Evolutionary conservation across 2,329 filamentous ascomycete species (phyloP).

Genomic region (Epichloe sp.): DNA sequence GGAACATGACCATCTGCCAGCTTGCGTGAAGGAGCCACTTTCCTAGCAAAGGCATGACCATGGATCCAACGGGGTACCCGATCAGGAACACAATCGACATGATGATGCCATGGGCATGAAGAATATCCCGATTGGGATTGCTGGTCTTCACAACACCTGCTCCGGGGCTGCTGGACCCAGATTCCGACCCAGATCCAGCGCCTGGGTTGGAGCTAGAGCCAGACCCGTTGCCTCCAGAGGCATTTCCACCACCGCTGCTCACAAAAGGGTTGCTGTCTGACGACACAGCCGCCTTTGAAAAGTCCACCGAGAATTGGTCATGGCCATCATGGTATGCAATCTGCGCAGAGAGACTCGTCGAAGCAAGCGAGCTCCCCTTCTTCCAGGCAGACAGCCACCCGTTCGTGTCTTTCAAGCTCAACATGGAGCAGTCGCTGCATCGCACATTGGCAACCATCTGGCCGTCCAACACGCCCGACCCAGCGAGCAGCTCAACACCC

Average conservation of each 20-base stretch:
- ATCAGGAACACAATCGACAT: conserved; percentile 47
- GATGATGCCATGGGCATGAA: conserved; percentile 42
- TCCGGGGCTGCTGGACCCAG: background rate
- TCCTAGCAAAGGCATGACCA: conserved; percentile 45
- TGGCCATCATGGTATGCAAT: conserved; percentile 35
- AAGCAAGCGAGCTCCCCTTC: conserved; percentile 30
- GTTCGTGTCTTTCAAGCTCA: conserved; percentile 28
- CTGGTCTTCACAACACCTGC: conserved; percentile 1
- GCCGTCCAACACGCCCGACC: conserved; percentile 39
- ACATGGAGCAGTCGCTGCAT: conserved; percentile 37
- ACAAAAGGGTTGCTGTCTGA: conserved; percentile 44
- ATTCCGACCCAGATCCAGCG: background rate
- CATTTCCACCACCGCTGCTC: conserved; percentile 1
- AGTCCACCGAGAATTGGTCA: conserved; percentile 32
- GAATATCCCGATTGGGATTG: conserved; percentile 14
- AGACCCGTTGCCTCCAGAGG: conserved; percentile 6
- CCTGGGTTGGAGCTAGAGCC: background rate
- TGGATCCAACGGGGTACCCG: conserved; percentile 46
- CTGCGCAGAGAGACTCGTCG: conserved; percentile 22
- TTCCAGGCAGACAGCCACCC: conserved; percentile 44
- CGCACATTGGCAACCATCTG: conserved; percentile 47
- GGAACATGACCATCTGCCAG: conserved; percentile 40
- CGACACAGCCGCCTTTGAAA: conserved; percentile 31
- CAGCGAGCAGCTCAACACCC: conserved; percentile 39
- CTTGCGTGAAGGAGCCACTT: conserved; percentile 44